Evolutionary conservation across 768 basidiomycete species (phyloP), one percentile per base, ranked within the genome.

Genomic region (Phlebiopsis gigantea): DNA sequence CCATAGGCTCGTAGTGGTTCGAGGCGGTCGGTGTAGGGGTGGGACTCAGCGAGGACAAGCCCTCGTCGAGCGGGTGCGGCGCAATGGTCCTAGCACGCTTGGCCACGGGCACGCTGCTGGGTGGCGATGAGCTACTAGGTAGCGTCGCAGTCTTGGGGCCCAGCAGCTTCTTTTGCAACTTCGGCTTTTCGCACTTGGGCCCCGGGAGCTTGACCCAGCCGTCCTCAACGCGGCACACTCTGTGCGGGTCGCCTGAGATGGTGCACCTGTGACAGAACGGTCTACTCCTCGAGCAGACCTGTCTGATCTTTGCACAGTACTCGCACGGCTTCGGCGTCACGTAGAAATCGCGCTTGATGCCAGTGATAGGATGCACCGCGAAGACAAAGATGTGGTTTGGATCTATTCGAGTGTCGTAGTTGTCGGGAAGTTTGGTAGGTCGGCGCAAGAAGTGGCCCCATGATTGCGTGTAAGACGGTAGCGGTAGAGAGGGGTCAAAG

Each of bases 341-440:
- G 39, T 44, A 58, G 31, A 53, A 50, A 41, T 45, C 29, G 21
- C 53, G 39, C 24, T 43, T 45, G 48, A 55, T 51, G 19, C 56
- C 56, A 17, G 53, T 44, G 22, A 54, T 28, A 28, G 60, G 57
- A 29, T 61, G 56, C 5, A 30, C 42, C 25, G 56, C 28, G 41
- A 61, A 61, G 25, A 54, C 25, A 50, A 57, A 61, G 42, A 61
- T 61, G 47, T 61, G 53, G 19, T 30, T 41, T n/a, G 48, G 41
- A 30, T 57, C 60, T 21, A 55, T 57, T 39, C 60, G 56, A 28
- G 22, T 48, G 57, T 61, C 60, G 50, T 61, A 58, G 6, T 48
- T 24, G 8, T 44, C 30, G 9, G 60, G 56, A 15, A 62, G 53
- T 21, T 44, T 39, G 26, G 41, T 14, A 17, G 58, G 58, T 19